Conservation (phyloP, 257 asterid species). For the Solanum etuberosum region DNA sequence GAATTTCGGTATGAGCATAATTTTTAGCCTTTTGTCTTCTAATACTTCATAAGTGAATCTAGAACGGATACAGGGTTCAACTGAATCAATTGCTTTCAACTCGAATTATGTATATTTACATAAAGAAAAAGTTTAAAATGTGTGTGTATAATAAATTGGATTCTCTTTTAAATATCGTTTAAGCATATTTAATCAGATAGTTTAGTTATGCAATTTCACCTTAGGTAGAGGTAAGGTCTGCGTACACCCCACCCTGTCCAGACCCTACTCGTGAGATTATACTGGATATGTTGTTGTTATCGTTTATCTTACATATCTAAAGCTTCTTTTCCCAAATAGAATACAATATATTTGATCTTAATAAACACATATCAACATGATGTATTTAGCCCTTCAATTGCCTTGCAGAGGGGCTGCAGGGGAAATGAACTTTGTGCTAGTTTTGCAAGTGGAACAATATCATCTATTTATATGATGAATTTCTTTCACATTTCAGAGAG, state of each 20-base stretch:
- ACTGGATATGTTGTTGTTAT: neutral
- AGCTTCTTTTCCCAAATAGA: neutral
- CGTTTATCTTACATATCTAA: neutral
- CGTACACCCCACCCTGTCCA: neutral
- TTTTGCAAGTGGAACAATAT: neutral
- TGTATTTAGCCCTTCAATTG: neutral
- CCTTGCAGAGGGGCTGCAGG: neutral
- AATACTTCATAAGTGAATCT: neutral
- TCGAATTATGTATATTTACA: neutral
- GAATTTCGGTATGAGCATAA: constrained; percentile 1
- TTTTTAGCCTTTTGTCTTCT: neutral
- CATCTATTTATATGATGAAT: neutral
- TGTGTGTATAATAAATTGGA: neutral
- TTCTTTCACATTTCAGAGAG: constrained; percentile 14
- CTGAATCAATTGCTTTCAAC: neutral
- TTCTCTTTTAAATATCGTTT: neutral
- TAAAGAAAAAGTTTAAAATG: neutral
- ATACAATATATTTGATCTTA: neutral
- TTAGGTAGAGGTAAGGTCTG: neutral
- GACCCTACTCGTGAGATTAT: neutral
- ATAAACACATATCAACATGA: neutral
- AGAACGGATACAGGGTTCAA: neutral
- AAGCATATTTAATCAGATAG: neutral
- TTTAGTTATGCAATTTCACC: neutral
- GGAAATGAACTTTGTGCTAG: neutral